Percentiles rank a stretch among this genome's conserved stretches.
These are phyloP conservation scores for Cryptosporidium ubiquitum DNA, from an alignment of 169 alveolate species.

Conservation along the genomic window DNA sequence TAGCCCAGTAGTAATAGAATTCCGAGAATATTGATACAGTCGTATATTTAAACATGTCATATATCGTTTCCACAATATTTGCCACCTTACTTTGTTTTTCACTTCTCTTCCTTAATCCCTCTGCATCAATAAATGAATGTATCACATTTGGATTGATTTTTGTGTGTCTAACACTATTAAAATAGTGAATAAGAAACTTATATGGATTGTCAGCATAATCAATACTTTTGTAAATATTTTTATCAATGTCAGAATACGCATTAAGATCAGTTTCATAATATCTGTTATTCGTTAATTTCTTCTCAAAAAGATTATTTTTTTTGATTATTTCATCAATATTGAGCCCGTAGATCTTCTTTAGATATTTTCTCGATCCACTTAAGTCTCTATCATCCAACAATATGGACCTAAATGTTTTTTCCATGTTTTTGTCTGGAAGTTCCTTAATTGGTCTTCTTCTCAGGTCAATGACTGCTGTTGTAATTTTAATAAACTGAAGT, in stretches of 20 bases:
- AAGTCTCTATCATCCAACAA: not conserved
- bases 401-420: constrained; percentile 18
- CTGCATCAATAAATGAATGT: constrained; percentile 22
- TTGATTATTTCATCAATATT: constrained; percentile 19
- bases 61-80: not conserved
- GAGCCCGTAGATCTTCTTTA: constrained; percentile 33
- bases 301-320: not conserved
- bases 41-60: constrained; percentile 2
- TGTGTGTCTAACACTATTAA: constrained; percentile 5
- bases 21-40: constrained; percentile 35
- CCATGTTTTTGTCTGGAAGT: constrained; percentile 47
- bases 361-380: constrained; percentile 15
- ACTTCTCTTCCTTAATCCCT: not conserved
- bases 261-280: not conserved
- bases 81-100: not conserved
- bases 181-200: constrained; percentile 32
- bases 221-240: not conserved
- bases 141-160: not conserved
- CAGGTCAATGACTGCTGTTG: constrained; percentile 59
- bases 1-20: constrained; percentile 34
- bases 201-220: not conserved
- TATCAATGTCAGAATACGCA: not conserved
- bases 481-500: constrained; percentile 34
- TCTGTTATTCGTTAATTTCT: not conserved
- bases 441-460: constrained; percentile 59